Evolutionary conservation across 2,329 filamentous ascomycete genomes (phyloP).

Genomic region (Epichloe festucae): DNA sequence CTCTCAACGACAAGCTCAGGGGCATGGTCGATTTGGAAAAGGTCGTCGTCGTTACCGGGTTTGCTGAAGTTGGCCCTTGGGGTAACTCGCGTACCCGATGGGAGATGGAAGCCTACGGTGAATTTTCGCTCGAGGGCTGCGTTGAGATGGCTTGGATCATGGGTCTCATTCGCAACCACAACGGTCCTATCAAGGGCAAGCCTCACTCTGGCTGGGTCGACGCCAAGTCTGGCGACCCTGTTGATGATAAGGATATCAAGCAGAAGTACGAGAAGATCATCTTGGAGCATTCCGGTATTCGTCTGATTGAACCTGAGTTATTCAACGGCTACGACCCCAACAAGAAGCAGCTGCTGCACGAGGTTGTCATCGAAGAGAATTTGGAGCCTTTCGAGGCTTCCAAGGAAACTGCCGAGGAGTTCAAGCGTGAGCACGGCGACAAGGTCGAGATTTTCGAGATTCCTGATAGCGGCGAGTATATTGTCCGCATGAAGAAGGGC

Average conservation of each 20-base stretch:
- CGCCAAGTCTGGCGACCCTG: constrained; percentile 81
- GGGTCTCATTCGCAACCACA: constrained; percentile 98
- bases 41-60: constrained; percentile 94
- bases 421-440: constrained; percentile 91
- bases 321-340: constrained; percentile 96
- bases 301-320: constrained; percentile 91
- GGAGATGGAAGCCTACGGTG: constrained; percentile 97
- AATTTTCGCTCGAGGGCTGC: constrained; percentile 95
- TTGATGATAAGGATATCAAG: constrained; percentile 98
- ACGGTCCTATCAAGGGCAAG: constrained; percentile 89
- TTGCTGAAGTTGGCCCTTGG: constrained; percentile 93
- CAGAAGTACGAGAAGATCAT: constrained; percentile 95
- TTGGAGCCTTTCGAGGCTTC: constrained; percentile 94
- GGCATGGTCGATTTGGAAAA: constrained; percentile 98
- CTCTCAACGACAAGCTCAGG: constrained; percentile 77
- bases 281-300: constrained; percentile 91
- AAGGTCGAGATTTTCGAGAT: constrained; percentile 98
- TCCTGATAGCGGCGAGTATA: constrained; percentile 84
- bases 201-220: constrained; percentile 97
- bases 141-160: constrained; percentile 99
- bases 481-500: constrained; percentile 88
- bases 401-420: constrained; percentile 94
- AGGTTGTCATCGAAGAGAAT: constrained; percentile 94
- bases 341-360: constrained; percentile 96
- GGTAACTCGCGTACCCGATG: constrained; percentile 95